Base-by-base conservation (phyloP, 2,329 filamentous ascomycete genomes). In the Bimuria novae-zelandiae region DNA sequence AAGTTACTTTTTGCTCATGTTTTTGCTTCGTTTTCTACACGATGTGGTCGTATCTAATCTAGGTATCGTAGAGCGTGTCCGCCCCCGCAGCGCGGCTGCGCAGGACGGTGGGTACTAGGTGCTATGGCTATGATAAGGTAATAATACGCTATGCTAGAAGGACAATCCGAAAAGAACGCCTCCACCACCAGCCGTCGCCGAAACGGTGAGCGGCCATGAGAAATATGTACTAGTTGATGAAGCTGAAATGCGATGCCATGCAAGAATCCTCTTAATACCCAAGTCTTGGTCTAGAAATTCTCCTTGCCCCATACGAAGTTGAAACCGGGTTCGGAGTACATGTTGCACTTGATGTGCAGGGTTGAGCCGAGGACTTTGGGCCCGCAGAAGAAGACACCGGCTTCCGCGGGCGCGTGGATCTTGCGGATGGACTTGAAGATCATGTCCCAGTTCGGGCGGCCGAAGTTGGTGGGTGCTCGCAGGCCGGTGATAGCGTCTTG, bases 361-460 rank as follows among this genome's bases (percentile, higher is more conserved):
- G 85, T 79, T 69, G 87, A 91, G 45, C 90, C 90, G 60, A 93
- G 75, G 1, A 84, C 86, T 77, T 93, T 93, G 29, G 90, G 90
- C 0, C 90, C 90, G 70, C 90, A 94, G 80, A 93, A 94, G 79
- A 94, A 76, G 11, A 76, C 74, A 60, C 74, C 74, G 1, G 74
- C 74, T 61, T 76, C 74, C 8, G 74, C 73, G 6, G 74, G 74
- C 2, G 66, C 52, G 58, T 76, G 74, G 46, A 94, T 84, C 75
- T 92, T 92, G 66, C 89, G 81, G 70, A 95, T 89, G 49, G 87
- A 87, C 59, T 89, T 84, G 78, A 94, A 94, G 65, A 95, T 89
- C 84, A 90, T 90, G 70, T 94, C 89, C 90, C 90, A 94, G 76
- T 94, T 93, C 14, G 90, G 90, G 21, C 89, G 81, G 49, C 90